These are phyloP conservation scores for Nidula niveotomentosa DNA, from an alignment of 1,284 basidiomycete species.

Conservation along the genomic window DNA sequence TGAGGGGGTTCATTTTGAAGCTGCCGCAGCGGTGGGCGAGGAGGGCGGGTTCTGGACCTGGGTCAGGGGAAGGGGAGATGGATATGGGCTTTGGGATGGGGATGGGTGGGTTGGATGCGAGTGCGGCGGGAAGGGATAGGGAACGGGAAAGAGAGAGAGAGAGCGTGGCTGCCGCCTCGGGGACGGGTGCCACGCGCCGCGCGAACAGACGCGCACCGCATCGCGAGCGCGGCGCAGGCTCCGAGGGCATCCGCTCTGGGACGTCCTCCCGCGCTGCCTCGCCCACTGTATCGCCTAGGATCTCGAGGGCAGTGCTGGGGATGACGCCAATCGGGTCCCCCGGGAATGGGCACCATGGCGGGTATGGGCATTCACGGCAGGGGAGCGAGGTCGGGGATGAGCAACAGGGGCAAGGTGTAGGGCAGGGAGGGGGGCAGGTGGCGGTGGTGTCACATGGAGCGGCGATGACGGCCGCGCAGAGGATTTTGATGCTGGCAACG, in stretches of 20 bases:
- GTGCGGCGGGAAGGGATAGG: too few relatives aligned
- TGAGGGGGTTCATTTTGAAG: constrained; percentile 80
- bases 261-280: constrained; percentile 25
- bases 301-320: constrained; percentile 4
- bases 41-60: constrained; percentile 18
- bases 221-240: not conserved
- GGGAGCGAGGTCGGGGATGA: too few relatives aligned
- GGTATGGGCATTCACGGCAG: not conserved
- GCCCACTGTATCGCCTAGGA: constrained; percentile 20
- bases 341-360: not conserved
- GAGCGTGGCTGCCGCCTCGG: not conserved
- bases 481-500: constrained; percentile 82
- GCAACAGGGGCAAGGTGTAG: not conserved
- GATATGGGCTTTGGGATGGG: too few relatives aligned
- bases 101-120: too few relatives aligned
- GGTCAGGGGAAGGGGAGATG: not conserved
- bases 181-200: not conserved
- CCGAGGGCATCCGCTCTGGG: not conserved
- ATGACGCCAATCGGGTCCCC: not conserved
- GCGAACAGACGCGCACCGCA: not conserved
- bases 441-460: constrained; percentile 44
- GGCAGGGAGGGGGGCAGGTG: not conserved
- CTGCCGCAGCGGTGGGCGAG: constrained; percentile 80
- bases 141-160: not conserved
- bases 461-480: constrained; percentile 74